Evolutionary conservation across 2,329 filamentous ascomycete species (phyloP), one percentile per base, ranked within the genome.

Genomic region (Fusarium austroafricanum): DNA sequence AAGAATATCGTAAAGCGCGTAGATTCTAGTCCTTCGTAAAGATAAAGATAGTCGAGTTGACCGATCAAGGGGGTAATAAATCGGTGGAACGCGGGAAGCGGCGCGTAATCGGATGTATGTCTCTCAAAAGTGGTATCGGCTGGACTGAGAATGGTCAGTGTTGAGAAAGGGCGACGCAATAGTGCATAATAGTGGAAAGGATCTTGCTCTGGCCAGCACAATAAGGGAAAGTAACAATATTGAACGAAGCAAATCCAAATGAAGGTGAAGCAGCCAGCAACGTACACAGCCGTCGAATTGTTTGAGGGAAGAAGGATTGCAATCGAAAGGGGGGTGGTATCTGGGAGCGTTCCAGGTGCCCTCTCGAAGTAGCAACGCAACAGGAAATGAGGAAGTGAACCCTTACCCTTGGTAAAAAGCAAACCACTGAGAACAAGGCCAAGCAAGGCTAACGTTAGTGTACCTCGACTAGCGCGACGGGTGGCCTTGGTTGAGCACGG

Each of bases 341-440:
- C 54, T 59, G 56, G 53, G 60, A 56, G 62, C 29, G 71, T 66
- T 69, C 61, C 54, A 65, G 64, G 57, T 70, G 56, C 58, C 57
- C 67, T 70, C 66, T 56, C 52, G 42, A 62, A 68, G 60, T 62
- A 70, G 67, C 65, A 70, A 73, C 50, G 60, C 55, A 55, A 55
- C 68, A 62, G 61, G 70, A 67, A 66, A 61, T 63, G 70, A 61
- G 65, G 42, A 71, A 71, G 68, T 74, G 70, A 73, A 73, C 66
- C 70, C 54, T 60, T 65, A 65, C 67, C 69, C 65, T 72, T 73
- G 56, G 61, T 49, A 68, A 74, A 73, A 73, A 73, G 70, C 65
- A 74, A 73, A 71, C 61, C 52, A 54, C 59, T 54, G 44, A 54
- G 65, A 55, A 49, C 71, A 67, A 70, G 68, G 60, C 47, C 71